phyloP scores from a whole-genome alignment of 2,329 filamentous ascomycete genomes.

The Pseudopyricularia javanii region DNA sequence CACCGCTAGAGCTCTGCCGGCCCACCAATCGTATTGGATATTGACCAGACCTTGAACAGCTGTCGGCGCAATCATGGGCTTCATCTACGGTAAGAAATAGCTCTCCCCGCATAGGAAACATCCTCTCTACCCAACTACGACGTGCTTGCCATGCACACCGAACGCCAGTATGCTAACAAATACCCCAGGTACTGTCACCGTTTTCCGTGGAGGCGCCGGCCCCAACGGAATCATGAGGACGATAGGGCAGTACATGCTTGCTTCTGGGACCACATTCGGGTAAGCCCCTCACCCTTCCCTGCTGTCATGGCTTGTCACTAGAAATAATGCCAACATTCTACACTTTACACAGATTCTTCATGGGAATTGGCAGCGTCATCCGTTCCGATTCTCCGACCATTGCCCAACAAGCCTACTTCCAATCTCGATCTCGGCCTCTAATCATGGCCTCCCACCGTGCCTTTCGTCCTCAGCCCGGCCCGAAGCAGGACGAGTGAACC shows the following conservation, averaged over 20 bases:
- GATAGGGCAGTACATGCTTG: constrained; percentile 91
- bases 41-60: constrained; percentile 36
- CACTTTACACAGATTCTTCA: constrained; percentile 61
- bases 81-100: constrained; percentile 69
- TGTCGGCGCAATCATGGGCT: constrained; percentile 91
- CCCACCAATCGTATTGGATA: background rate
- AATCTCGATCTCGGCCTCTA: constrained; percentile 62
- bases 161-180: background rate
- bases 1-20: background rate
- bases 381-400: constrained; percentile 75
- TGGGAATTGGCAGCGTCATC: constrained; percentile 96
- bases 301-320: background rate
- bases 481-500: constrained; percentile 8
- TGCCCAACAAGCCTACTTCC: constrained; percentile 62
- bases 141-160: background rate
- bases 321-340: background rate
- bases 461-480: constrained; percentile 21
- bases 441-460: constrained; percentile 37
- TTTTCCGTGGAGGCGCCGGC: constrained; percentile 89
- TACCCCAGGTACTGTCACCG: constrained; percentile 71
- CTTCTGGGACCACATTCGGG: constrained; percentile 93
- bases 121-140: background rate
- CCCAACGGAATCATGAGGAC: constrained; percentile 90
- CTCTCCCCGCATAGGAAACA: background rate
- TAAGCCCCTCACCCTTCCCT: constrained; percentile 27